These are phyloP conservation scores for Auricularia sp. DNA, from an alignment of 768 basidiomycete species.

Conservation along the genomic window DNA sequence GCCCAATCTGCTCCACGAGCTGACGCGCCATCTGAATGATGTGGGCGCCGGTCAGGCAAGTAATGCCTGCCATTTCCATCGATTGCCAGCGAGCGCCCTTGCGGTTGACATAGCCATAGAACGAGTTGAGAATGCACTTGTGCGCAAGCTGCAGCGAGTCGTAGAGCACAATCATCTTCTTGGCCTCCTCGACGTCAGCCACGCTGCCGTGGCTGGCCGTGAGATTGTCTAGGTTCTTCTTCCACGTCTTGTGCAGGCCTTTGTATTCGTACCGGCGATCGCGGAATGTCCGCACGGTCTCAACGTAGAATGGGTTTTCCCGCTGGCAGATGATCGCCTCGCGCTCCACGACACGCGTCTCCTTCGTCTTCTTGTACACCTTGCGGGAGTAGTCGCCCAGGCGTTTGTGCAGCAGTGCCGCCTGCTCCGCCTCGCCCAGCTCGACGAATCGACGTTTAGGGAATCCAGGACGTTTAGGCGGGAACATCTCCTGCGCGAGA, in stretches of 20 bases:
- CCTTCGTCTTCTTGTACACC: slow-evolving; percentile 97
- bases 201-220: slow-evolving; percentile 59
- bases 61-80: slow-evolving; percentile 99
- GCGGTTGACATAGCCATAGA: slow-evolving; percentile 99
- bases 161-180: slow-evolving; percentile 97
- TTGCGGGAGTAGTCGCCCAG: slow-evolving; percentile 97
- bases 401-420: slow-evolving; percentile 87
- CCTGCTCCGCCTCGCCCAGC: slow-evolving; percentile 75
- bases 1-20: slow-evolving; percentile 93
- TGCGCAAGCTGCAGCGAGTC: slow-evolving; percentile 98
- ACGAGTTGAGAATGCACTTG: slow-evolving; percentile 99
- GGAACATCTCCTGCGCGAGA: slow-evolving; percentile 88
- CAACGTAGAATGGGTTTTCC: slow-evolving; percentile 98
- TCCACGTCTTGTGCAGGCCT: slow-evolving; percentile 97
- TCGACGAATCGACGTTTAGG: slow-evolving; percentile 77
- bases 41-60: slow-evolving; percentile 91
- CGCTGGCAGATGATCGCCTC: slow-evolving; percentile 94
- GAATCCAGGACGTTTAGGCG: slow-evolving; percentile 62
- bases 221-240: slow-evolving; percentile 86
- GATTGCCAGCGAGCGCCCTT: slow-evolving; percentile 99
- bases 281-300: slow-evolving; percentile 93
- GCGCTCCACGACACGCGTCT: slow-evolving; percentile 88
- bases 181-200: slow-evolving; percentile 89
- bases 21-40: slow-evolving; percentile 99
- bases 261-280: slow-evolving; percentile 99